Base-by-base conservation (phyloP, 805 yeast species). In the Kazachstania psychrophila region DNA sequence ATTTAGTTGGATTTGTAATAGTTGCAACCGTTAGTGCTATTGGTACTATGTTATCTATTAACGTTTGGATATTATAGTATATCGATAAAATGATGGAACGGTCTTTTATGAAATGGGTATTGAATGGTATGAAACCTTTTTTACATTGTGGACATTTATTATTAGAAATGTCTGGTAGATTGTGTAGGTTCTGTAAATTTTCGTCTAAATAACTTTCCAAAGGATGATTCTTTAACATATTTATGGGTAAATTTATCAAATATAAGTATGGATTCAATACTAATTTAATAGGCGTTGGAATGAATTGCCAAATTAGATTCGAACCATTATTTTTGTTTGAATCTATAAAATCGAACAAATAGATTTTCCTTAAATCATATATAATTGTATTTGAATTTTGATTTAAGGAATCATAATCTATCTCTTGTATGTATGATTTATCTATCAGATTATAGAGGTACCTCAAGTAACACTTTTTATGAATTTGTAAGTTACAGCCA, bases 401-500 rank as follows among this genome's bases (percentile, higher is more conserved):
- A 6, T 9, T 3, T 6, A 11, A n/a, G 14, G 18, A 9, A 23
- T 22, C 20, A 10, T 15, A 16, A 7, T 19, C 12, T 7, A 31
- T 14, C 8, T 16, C 20, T 12, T 31, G 20, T 6, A 31, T 23
- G 22, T 23, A 31, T 5, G 24, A 11, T 23, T 23, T 17, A 6
- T 28, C 35, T 15, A 37, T 32, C n/a, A 29, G 29, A 20, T 44
- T 44, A 29, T 43, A 47, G 2, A 54, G 31, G 48, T 52, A 46
- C 27, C 35, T 44, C n/a, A 54, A 33, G 19, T 50, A 51, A 28
- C 61, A 56, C 15, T 34, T 15, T 31, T 52, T 52, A 38, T 56
- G 61, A 4, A 56, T 40, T 40, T 56, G 58, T 27, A 56, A 40
- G 25, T 56, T 47, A 31, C 61, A 56, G 16, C 55, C 55, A 31